phyloP scores from a whole-genome alignment of 345 rosid species.

The Corchorus olitorius region DNA sequence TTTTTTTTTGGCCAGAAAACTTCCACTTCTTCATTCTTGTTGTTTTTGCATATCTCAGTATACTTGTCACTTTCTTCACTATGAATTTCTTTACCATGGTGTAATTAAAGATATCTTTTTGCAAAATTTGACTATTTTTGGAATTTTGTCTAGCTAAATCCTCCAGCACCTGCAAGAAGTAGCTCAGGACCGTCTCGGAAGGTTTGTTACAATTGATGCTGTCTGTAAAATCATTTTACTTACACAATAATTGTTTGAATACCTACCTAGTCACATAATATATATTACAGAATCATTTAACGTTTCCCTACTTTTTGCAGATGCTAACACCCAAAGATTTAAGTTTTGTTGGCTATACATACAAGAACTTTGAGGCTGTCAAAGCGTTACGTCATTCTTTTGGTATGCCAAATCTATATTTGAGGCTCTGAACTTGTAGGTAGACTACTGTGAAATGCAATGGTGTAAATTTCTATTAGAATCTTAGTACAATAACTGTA shows the following conservation, averaged over 20 bases:
- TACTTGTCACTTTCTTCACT: slow-evolving; percentile 14
- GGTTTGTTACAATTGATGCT: slow-evolving; percentile 50
- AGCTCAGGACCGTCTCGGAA: slow-evolving; percentile 81
- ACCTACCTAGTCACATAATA: not conserved
- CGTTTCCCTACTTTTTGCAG: slow-evolving; percentile 44
- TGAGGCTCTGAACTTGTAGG: not conserved
- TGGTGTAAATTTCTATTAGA: not conserved
- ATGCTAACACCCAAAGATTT: slow-evolving; percentile 84
- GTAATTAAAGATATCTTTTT: slow-evolving; percentile 2
- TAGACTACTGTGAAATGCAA: not conserved
- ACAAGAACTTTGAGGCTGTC: slow-evolving; percentile 95
- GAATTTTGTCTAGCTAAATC: slow-evolving; percentile 52
- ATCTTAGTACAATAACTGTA: not conserved
- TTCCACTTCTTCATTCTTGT: slow-evolving; percentile 15
- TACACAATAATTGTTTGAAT: not conserved
- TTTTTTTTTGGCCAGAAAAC: too few species aligned
- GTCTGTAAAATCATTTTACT: not conserved
- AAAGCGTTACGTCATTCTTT: slow-evolving; percentile 64
- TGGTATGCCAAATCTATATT: slow-evolving; percentile 46
- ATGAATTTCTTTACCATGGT: slow-evolving; percentile 2
- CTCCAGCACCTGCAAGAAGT: slow-evolving; percentile 72
- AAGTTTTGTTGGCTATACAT: slow-evolving; percentile 95
- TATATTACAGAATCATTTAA: not conserved
- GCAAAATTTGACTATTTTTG: slow-evolving; percentile 23
- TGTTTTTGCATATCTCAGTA: not conserved